phyloP scores from a whole-genome alignment of 768 basidiomycete genomes.

The Dictyophora rubrovolvata region DNA sequence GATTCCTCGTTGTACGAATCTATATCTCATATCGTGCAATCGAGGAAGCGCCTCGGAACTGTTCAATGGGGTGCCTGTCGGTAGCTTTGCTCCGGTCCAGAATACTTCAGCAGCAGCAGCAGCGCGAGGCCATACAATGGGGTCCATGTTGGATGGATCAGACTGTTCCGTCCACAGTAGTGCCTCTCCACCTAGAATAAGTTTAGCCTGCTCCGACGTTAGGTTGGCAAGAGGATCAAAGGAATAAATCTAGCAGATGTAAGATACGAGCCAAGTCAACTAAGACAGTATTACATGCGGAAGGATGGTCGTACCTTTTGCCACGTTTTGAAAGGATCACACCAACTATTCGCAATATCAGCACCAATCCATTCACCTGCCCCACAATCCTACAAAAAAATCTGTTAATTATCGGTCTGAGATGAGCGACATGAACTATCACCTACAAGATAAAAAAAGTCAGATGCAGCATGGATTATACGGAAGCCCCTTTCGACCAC shows the following conservation, averaged over 20 bases:
- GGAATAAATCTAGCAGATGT: slow-evolving; percentile 16
- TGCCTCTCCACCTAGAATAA: slow-evolving; percentile 24
- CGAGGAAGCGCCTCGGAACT: slow-evolving; percentile 20
- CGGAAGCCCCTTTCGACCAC: slow-evolving; percentile 21
- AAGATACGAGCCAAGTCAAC: slow-evolving; percentile 11
- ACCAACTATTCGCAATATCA: slow-evolving; percentile 21
- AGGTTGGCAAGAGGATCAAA: slow-evolving; percentile 25
- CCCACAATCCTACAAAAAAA: slow-evolving; percentile 20
- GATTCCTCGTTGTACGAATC: slow-evolving; percentile 23
- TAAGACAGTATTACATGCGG: background rate
- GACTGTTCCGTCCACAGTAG: slow-evolving; percentile 26
- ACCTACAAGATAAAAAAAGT: slow-evolving; percentile 27
- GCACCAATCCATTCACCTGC: slow-evolving; percentile 36
- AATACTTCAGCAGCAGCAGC: slow-evolving; percentile 23
- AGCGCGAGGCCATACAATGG: slow-evolving; percentile 24
- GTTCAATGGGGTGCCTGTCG: slow-evolving; percentile 11
- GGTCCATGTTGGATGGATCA: slow-evolving; percentile 23
- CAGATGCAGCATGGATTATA: slow-evolving; percentile 25
- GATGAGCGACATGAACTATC: background rate
- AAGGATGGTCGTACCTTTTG: slow-evolving; percentile 17
- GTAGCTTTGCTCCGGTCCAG: slow-evolving; percentile 7
- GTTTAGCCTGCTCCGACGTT: slow-evolving; percentile 11
- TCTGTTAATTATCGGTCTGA: background rate
- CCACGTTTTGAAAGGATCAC: slow-evolving; percentile 25
- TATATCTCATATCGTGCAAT: slow-evolving; percentile 24